Evolutionary conservation across 2,329 filamentous ascomycete genomes (phyloP).

Genomic region (Colletotrichum salicis): DNA sequence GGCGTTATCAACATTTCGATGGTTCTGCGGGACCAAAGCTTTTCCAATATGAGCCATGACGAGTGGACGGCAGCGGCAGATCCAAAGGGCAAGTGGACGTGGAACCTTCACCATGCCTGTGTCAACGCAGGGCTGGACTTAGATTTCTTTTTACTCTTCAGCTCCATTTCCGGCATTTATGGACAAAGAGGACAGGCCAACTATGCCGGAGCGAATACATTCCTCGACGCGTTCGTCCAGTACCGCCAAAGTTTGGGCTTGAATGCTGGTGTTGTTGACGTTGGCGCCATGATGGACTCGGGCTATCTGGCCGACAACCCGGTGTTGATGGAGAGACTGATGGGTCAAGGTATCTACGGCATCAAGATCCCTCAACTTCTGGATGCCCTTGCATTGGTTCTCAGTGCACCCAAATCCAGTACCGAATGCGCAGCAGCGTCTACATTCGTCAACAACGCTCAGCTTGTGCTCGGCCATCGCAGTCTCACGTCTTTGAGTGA

Average conservation of each 20-base stretch:
- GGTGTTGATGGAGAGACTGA: constrained; percentile 23
- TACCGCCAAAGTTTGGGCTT: constrained; percentile 48
- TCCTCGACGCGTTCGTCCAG: constrained; percentile 50
- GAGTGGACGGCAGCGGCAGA: constrained; percentile 42
- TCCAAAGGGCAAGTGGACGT: constrained; percentile 48
- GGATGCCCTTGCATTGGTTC: constrained; percentile 9
- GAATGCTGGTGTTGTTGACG: constrained; percentile 50
- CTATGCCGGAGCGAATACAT: constrained; percentile 53
- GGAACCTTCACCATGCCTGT: constrained; percentile 47
- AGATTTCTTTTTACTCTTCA: constrained; percentile 45
- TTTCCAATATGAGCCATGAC: constrained; percentile 46
- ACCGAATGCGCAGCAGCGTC: not conserved
- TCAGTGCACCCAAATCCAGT: not conserved
- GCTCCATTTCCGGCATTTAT: constrained; percentile 43
- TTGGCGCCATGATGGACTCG: constrained; percentile 47
- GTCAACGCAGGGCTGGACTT: constrained; percentile 35
- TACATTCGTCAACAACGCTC: constrained; percentile 35
- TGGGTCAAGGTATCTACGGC: constrained; percentile 17
- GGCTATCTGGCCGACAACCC: constrained; percentile 46
- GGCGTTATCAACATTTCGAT: constrained; percentile 55
- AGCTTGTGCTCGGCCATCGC: constrained; percentile 18
- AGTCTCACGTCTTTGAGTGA: constrained; percentile 28
- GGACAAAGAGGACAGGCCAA: constrained; percentile 51
- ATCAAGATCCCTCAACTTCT: constrained; percentile 34
- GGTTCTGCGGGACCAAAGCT: constrained; percentile 40